These are phyloP conservation scores for Gomphus sp. DNA, from an alignment of 1,284 basidiomycete species.

Conservation along the genomic window DNA sequence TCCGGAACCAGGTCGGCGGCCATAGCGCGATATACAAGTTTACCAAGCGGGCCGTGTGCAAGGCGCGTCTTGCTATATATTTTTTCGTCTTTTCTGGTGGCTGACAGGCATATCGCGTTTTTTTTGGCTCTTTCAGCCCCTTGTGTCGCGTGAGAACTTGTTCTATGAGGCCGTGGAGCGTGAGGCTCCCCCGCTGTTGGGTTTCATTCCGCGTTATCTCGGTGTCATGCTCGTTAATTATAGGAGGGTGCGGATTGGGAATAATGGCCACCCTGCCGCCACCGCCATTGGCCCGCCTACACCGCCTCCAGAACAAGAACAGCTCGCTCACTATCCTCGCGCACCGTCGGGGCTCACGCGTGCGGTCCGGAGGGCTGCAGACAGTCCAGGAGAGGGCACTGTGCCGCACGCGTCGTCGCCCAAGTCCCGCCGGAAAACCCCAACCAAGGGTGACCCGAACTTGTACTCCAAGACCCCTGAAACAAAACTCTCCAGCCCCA, in stretches of 20 bases:
- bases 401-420: too few relatives aligned
- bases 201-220: constrained; percentile 93
- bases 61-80: constrained; percentile 46
- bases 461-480: not conserved
- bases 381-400: constrained; percentile 7
- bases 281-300: constrained; percentile 3
- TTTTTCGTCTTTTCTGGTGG: constrained; percentile 13
- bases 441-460: not conserved
- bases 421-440: too few relatives aligned
- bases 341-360: constrained; percentile 10
- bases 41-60: constrained; percentile 95
- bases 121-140: constrained; percentile 50
- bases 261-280: not conserved
- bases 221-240: constrained; percentile 99
- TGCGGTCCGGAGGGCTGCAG: constrained; percentile 23
- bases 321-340: constrained; percentile 6
- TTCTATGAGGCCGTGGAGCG: constrained; percentile 97
- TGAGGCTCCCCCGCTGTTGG: constrained; percentile 83
- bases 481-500: not conserved
- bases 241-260: constrained; percentile 43
- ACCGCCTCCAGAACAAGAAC: constrained; percentile 13
- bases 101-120: constrained; percentile 14
- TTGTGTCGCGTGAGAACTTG: constrained; percentile 93
- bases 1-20: constrained; percentile 96
- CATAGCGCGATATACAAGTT: constrained; percentile 98